Percentiles rank a stretch among this genome's conserved stretches.
Conservation (phyloP, 257 asterid species). For the Gentiana macrophylla region DNA sequence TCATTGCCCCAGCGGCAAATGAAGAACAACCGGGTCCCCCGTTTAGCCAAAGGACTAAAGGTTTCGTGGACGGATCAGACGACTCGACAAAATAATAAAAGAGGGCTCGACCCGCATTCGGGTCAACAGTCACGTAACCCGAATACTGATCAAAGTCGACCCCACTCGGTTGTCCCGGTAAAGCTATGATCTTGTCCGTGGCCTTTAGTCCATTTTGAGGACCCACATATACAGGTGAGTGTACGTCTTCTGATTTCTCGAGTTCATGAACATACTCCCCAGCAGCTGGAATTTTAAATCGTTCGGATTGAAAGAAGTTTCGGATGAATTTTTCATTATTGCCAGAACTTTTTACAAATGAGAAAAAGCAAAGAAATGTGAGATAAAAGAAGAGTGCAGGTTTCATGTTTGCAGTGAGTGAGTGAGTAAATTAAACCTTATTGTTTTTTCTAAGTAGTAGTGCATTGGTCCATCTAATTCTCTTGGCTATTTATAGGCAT, state of each 20-base stretch:
- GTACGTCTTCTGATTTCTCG: not conserved
- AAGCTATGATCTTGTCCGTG: slow-evolving; percentile 6
- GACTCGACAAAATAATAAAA: slow-evolving; percentile 31
- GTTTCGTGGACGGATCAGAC: slow-evolving; percentile 20
- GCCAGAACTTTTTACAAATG: slow-evolving; percentile 2
- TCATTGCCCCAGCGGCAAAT: slow-evolving; percentile 20
- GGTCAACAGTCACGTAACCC: slow-evolving; percentile 27
- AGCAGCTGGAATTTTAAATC: not conserved
- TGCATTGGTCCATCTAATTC: too few species aligned
- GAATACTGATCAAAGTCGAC: slow-evolving; percentile 28
- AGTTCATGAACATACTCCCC: not conserved
- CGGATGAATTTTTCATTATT: not conserved
- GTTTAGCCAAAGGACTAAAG: slow-evolving; percentile 36
- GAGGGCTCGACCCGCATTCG: slow-evolving; percentile 21
- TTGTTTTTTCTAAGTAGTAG: too few species aligned
- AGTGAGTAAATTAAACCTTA: too few species aligned
- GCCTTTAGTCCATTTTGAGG: slow-evolving; percentile 11
- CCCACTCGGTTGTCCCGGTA: slow-evolving; percentile 31
- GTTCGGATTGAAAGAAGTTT: not conserved
- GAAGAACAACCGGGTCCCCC: slow-evolving; percentile 38
- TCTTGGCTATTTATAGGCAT: too few species aligned
- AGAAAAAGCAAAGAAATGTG: not conserved
- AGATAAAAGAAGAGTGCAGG: not conserved
- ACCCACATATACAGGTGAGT: slow-evolving; percentile 4
- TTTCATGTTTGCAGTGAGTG: not conserved